Base-by-base conservation (phyloP, 139 green algal species). In the Auxenochlorella pyrenoidosa region DNA sequence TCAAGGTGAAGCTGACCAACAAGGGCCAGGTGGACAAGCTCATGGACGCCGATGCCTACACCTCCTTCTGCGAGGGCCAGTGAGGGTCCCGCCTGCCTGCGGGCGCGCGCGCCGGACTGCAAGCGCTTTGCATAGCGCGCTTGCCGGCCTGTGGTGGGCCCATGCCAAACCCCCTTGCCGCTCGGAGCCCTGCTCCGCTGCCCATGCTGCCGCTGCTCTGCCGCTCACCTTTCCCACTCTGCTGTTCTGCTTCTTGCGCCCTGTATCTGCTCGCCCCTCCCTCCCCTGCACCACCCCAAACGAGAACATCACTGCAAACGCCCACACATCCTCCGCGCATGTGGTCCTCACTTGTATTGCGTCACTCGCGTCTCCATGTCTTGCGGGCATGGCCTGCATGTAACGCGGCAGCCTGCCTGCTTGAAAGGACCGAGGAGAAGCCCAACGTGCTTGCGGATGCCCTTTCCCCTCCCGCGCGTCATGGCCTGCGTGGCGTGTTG, bases 1-100 rank as follows among this genome's bases (percentile, higher is more conserved):
- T 99, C 73, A 99, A 99, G 94, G 90, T 99, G 38, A 98, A 99
- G 94, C 76, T 98, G 44, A 91, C 88, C 75, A 89, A 99, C 90
- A 87, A 93, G 51, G 86, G 72, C 8, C 94, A 99, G 85, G 32
- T 97, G 12, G 89, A 93, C 41, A 47, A 18, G 24, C 93, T 99
- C 30, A 85, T 99, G 87, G 95, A 98, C 83, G 81, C 94, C 22
- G 79, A 76, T 24, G 95, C 96, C 3, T 99, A 99, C 91, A 87
- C 95, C 72, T 89, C 92, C 82, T 89, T 95, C 82, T 96, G 90
- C 86, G 93, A 60, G 54, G 54, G 54, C 38, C 87, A 94, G 59
- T 94, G 76, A 90, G 24, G 40, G 59, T 63, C 54, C 54, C 15
- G 15, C 18, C 54, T 4, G 47, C 47, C 47, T 54, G 47, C 47